Base-by-base conservation (phyloP, 169 alveolate species). In the Eimeria necatrix region DNA sequence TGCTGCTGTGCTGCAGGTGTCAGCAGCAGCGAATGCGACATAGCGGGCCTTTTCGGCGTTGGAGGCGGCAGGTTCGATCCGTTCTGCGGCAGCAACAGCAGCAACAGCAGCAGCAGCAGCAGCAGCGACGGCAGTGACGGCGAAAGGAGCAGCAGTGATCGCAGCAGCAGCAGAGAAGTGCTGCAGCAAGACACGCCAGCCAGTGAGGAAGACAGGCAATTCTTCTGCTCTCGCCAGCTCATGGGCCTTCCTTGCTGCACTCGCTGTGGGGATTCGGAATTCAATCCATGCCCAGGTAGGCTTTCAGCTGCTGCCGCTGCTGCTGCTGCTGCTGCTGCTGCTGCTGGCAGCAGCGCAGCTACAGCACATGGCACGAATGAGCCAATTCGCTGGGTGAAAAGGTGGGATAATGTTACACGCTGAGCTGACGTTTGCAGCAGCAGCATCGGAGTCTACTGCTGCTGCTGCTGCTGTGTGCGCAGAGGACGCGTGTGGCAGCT, bases 151-250 rank as follows among this genome's bases (percentile, higher is more conserved):
- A 6, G 32, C 85, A 51, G 70, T 46, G 48, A 24, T 68, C 46
- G 88, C 88, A 80, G 88, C 88, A 80, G 88, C 88, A 80, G 71
- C 88, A 80, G 88, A 80, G 88, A 48, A 48, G 88, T 80, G 88
- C 88, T 80, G 51, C 88, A 80, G 88, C 88, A 80, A 5, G 88
- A 80, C 22, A 49, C 88, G 14, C 88, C 88, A 5, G 71, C 53
- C 7, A 10, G 18, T 20, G 71, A 48, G 20, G 88, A 12, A 51
- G 88, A 80, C 49, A 24, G 88, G 32, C 48, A 20, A 41, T 80
- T 26, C 70, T 80, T 80, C 22, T 80, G 88, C 88, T 80, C 88
- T 4, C 32, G 49, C 20, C 26, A 18, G 51, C 88, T 80, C 70
- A 80, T 51, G 70, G 88, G 49, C 51, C 68, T 80, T 6, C 88